phyloP scores from a whole-genome alignment of 352 stramenopile species.

The Globisporangium irregulare region DNA sequence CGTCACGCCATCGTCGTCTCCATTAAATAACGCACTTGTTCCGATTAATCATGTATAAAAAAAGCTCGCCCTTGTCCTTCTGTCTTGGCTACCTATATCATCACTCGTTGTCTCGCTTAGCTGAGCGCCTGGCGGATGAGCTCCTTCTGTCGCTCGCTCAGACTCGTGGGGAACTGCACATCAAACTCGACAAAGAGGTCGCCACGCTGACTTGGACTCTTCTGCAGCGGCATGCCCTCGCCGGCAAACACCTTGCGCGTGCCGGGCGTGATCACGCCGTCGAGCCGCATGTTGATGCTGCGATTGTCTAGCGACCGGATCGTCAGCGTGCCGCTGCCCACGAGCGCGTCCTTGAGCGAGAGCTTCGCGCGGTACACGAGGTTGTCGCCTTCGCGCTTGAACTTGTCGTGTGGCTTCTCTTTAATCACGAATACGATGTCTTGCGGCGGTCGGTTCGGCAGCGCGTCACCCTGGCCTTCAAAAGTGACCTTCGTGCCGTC shows the following conservation, averaged over 20 bases:
- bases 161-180: constrained; percentile 93
- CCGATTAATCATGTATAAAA: constrained; percentile 6
- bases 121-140: constrained; percentile 62
- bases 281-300: constrained; percentile 85
- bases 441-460: constrained; percentile 90
- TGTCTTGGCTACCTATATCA: neutral
- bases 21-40: neutral
- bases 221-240: constrained; percentile 96
- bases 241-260: constrained; percentile 91
- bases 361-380: constrained; percentile 95
- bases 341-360: constrained; percentile 93
- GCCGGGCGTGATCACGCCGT: constrained; percentile 90
- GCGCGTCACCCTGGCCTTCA: constrained; percentile 87
- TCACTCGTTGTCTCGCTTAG: constrained; percentile 27
- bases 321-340: constrained; percentile 88
- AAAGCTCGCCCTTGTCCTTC: constrained; percentile 7
- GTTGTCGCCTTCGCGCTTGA: constrained; percentile 94
- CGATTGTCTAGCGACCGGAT: constrained; percentile 94
- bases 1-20: neutral
- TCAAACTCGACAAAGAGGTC: constrained; percentile 97
- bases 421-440: constrained; percentile 96
- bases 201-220: constrained; percentile 71
- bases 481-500: constrained; percentile 96
- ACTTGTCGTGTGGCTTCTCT: constrained; percentile 89
- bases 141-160: constrained; percentile 78